Base-by-base conservation (phyloP, 148 eudicot species). In the Dianthus caryophyllus region DNA sequence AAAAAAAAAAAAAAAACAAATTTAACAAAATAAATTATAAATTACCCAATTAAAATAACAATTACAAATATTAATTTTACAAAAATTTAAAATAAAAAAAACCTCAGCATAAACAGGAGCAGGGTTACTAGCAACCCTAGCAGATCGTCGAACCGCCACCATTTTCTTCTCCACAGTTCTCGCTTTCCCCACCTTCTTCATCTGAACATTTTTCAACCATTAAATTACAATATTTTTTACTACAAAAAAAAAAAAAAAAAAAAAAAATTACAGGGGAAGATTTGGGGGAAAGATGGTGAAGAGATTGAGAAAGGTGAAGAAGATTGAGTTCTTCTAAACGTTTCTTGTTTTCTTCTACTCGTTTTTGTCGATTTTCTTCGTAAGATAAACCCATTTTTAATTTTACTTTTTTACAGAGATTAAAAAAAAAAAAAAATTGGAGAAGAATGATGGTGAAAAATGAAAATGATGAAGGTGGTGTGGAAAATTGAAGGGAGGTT, bases 321-420 rank as follows among this genome's bases (percentile, higher is more conserved):
- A 89, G 96, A 67, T 86, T 75, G 54, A 89, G 91, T 25, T 86
- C 77, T 62, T 89, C 86, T 75, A 89, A 72, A 30, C 85, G 81
- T 27, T 78, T 86, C 73, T 79, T 81, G 78, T 89, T 89, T 55
- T 89, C 91, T 67, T 89, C 89, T 68, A 89, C 18, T 70, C 89
- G 70, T 67, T 86, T 81, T 63, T 75, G 63, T 0, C 96, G 79
- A 12, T 73, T 16, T 54, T 87, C 96, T 67, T 86, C 96, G 50
- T 89, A 89, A 15, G 71, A 60, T 49, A 43, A 58, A 27, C 59
- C 70, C 60, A 52, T 66, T 52, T 27, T 49, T 1, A 18, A 10
- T 2, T n/a, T n/a, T n/a, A n/a, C 16, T 9, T 20, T 39, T 2
- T 18, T 44, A n/a, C n/a, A n/a, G n/a, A n/a, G n/a, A n/a, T n/a